phyloP scores from a whole-genome alignment of 2,329 filamentous ascomycete species.

The Plectosphaerella plurivora region DNA sequence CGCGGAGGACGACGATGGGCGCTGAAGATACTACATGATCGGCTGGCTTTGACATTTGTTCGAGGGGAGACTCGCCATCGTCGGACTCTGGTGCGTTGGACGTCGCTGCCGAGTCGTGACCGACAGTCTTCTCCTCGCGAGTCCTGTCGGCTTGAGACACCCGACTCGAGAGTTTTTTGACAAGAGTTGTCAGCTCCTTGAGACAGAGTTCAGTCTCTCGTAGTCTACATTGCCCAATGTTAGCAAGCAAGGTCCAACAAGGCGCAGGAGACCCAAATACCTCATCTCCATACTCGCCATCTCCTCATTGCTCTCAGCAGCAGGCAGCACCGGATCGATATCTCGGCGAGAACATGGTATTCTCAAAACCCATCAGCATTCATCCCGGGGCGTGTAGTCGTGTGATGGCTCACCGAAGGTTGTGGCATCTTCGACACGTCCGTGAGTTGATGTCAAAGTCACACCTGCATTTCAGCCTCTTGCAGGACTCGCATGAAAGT shows the following conservation, averaged over 20 bases:
- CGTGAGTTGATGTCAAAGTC: slow-evolving; percentile 10
- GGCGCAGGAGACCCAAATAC: too few species aligned
- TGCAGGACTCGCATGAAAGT: slow-evolving; percentile 11
- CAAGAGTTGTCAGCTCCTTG: not conserved
- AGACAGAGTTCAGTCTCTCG: not conserved
- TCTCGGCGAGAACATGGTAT: not conserved
- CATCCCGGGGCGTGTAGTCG: not conserved
- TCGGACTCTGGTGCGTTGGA: not conserved
- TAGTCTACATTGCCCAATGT: not conserved
- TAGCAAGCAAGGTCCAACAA: too few species aligned
- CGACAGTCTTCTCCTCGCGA: not conserved
- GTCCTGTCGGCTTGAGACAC: not conserved
- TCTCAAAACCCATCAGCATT: not conserved
- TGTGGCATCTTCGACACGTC: slow-evolving; percentile 9
- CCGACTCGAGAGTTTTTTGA: not conserved
- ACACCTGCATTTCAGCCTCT: slow-evolving; percentile 10
- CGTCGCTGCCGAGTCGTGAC: not conserved
- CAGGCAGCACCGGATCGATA: too few species aligned
- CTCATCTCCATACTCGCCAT: too few species aligned
- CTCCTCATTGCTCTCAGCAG: too few species aligned
- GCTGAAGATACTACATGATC: not conserved
- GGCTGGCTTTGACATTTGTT: not conserved
- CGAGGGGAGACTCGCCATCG: not conserved
- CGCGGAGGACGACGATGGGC: not conserved
- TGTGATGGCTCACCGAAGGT: slow-evolving; percentile 5